Percentiles rank a stretch among this genome's conserved stretches.
These are phyloP conservation scores for Lindgomyces ingoldianus DNA, from an alignment of 495 filamentous ascomycete species.

Conservation along the genomic window DNA sequence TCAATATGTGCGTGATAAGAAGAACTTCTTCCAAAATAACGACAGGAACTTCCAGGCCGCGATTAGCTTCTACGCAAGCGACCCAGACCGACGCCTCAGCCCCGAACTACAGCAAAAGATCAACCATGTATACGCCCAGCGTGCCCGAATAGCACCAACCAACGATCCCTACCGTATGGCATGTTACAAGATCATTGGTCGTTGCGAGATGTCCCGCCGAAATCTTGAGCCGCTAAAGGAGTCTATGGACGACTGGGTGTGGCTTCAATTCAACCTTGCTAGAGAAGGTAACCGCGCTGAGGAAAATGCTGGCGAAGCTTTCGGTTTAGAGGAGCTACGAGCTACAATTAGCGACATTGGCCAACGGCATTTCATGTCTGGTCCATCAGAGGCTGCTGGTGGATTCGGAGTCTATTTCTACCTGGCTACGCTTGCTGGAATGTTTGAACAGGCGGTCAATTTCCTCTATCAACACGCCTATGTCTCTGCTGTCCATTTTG, in stretches of 20 bases:
- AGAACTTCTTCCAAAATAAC: conserved; percentile 76
- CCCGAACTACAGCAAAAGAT: conserved; percentile 80
- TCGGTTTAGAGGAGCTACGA: conserved; percentile 83
- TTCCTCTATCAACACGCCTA: conserved; percentile 89
- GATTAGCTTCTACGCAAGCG: conserved; percentile 75
- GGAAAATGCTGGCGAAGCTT: conserved; percentile 83
- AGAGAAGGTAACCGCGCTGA: conserved; percentile 80
- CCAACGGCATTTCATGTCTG: conserved; percentile 78
- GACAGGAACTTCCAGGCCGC: conserved; percentile 91
- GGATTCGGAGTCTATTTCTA: conserved; percentile 90
- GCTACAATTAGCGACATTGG: conserved; percentile 84
- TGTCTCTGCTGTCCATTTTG: conserved; percentile 91
- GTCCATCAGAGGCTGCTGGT: conserved; percentile 65
- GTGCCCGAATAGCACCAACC: conserved; percentile 77
- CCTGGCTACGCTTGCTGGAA: conserved; percentile 82
- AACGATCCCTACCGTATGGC: conserved; percentile 93
- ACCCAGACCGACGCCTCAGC: conserved; percentile 68
- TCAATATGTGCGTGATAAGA: conserved; percentile 77
- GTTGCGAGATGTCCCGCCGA: conserved; percentile 81
- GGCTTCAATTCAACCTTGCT: conserved; percentile 91
- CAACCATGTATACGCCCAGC: conserved; percentile 83
- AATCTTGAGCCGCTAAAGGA: conserved; percentile 76
- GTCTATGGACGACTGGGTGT: conserved; percentile 91
- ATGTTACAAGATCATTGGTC: conserved; percentile 96
- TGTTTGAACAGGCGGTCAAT: conserved; percentile 92